phyloP scores from a whole-genome alignment of 352 stramenopile species.

The Globisporangium spiculum region DNA sequence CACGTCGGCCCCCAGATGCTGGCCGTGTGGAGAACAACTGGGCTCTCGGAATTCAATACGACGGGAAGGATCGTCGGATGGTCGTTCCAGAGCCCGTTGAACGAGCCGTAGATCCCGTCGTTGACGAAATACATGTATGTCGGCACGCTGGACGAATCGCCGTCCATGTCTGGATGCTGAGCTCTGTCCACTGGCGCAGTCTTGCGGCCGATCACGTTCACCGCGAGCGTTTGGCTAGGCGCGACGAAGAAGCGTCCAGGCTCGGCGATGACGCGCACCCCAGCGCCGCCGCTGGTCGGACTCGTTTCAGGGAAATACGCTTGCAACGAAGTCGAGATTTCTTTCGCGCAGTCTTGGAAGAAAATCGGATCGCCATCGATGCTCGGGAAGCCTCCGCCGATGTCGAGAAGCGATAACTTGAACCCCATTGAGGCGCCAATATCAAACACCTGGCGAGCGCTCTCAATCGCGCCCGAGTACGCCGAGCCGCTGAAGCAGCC shows the following conservation, averaged over 20 bases:
- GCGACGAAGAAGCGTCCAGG: slow-evolving; percentile 95
- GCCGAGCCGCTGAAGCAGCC: slow-evolving; percentile 90
- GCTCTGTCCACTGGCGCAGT: slow-evolving; percentile 44
- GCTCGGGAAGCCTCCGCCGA: slow-evolving; percentile 93
- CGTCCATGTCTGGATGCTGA: slow-evolving; percentile 31
- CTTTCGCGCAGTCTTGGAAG: slow-evolving; percentile 77
- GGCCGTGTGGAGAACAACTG: slow-evolving; percentile 27
- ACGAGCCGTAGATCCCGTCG: slow-evolving; percentile 96
- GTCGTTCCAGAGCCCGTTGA: slow-evolving; percentile 97
- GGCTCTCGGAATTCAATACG: slow-evolving; percentile 37
- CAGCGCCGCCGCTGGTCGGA: slow-evolving; percentile 26
- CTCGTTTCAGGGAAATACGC: slow-evolving; percentile 54
- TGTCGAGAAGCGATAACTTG: slow-evolving; percentile 90
- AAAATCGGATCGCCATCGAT: slow-evolving; percentile 67
- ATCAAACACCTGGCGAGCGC: slow-evolving; percentile 88
- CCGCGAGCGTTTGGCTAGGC: slow-evolving; percentile 88
- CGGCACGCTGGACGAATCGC: slow-evolving; percentile 17
- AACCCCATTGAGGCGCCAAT: slow-evolving; percentile 84
- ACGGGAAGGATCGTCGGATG: slow-evolving; percentile 87
- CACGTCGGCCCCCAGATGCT: slow-evolving; percentile 96
- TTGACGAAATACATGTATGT: slow-evolving; percentile 96
- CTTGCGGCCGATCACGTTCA: slow-evolving; percentile 90
- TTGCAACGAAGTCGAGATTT: slow-evolving; percentile 67
- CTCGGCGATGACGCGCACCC: slow-evolving; percentile 92
- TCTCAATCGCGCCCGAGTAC: slow-evolving; percentile 88